A percentile compares a stretch with the other conserved stretches of the same genome.
These are phyloP conservation scores for Boletus rufocinnamomeus DNA, from an alignment of 768 basidiomycete genomes.

Conservation along the genomic window DNA sequence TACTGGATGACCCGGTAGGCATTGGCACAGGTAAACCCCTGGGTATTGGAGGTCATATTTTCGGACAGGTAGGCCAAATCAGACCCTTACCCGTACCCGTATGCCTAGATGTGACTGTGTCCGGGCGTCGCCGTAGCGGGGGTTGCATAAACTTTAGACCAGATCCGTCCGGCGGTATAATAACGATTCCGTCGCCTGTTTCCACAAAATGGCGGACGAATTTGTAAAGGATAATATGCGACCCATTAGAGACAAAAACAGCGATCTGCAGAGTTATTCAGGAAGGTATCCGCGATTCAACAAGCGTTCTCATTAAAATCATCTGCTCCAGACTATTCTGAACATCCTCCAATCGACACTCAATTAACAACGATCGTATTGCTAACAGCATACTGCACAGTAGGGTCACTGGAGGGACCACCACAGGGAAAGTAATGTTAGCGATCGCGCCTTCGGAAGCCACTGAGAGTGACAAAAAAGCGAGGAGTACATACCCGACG, in stretches of 20 bases:
- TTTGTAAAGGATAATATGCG: background rate
- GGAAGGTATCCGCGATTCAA: background rate
- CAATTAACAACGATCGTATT: background rate
- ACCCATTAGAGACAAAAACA: background rate
- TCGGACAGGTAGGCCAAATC: too few species aligned
- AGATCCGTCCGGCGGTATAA: too few species aligned
- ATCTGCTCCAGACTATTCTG: background rate
- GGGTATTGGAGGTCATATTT: too few species aligned
- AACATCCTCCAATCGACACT: background rate
- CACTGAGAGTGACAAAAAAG: background rate
- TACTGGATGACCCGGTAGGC: too few species aligned
- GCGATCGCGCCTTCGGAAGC: background rate
- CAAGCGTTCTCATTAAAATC: background rate
- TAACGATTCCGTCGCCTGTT: too few species aligned
- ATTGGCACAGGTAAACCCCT: too few species aligned
- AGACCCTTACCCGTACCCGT: too few species aligned
- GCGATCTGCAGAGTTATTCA: too few species aligned
- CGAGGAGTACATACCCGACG: background rate
- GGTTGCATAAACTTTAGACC: too few species aligned
- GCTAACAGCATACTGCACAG: background rate
- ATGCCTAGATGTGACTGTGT: too few species aligned
- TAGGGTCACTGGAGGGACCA: background rate
- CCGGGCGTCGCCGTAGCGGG: too few species aligned
- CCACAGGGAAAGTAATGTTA: background rate
- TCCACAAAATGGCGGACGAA: background rate